Evolutionary conservation across 768 basidiomycete species (phyloP).

Genomic region (Mycena rosella): DNA sequence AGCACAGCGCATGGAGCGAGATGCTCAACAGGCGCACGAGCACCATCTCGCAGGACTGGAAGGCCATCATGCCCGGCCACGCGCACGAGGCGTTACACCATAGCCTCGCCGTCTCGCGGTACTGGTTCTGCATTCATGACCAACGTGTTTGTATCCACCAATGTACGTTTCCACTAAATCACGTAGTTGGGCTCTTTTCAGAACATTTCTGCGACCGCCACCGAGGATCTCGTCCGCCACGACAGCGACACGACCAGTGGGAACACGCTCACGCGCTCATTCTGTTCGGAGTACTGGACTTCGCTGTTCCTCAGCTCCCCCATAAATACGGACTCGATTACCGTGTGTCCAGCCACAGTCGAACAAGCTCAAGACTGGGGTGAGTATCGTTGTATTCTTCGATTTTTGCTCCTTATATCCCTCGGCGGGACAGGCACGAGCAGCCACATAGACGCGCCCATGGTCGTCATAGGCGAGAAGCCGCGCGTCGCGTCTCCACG

Average conservation of each 20-base stretch:
- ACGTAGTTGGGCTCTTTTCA: neutral
- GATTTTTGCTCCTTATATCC: neutral
- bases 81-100: too few relatives aligned
- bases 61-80: too few relatives aligned
- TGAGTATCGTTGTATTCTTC: neutral
- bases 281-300: slow-evolving; percentile 44
- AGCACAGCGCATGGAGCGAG: too few relatives aligned
- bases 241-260: slow-evolving; percentile 44
- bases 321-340: slow-evolving; percentile 15
- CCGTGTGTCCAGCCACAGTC: neutral
- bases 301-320: slow-evolving; percentile 40
- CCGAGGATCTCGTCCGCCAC: slow-evolving; percentile 39
- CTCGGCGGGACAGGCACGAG: too few relatives aligned
- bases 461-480: too few relatives aligned
- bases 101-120: too few relatives aligned
- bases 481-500: too few relatives aligned
- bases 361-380: slow-evolving; percentile 23
- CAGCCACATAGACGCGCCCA: too few relatives aligned
- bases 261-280: slow-evolving; percentile 40
- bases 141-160: slow-evolving; percentile 42
- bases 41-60: too few relatives aligned
- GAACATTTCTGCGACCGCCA: slow-evolving; percentile 31
- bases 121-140: slow-evolving; percentile 45
- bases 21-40: too few relatives aligned
- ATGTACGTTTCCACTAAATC: slow-evolving; percentile 32